A percentile compares a stretch with the other conserved stretches of the same genome.
These are phyloP conservation scores for Boeremia exigua DNA, from an alignment of 2,329 filamentous ascomycete genomes.

Conservation along the genomic window DNA sequence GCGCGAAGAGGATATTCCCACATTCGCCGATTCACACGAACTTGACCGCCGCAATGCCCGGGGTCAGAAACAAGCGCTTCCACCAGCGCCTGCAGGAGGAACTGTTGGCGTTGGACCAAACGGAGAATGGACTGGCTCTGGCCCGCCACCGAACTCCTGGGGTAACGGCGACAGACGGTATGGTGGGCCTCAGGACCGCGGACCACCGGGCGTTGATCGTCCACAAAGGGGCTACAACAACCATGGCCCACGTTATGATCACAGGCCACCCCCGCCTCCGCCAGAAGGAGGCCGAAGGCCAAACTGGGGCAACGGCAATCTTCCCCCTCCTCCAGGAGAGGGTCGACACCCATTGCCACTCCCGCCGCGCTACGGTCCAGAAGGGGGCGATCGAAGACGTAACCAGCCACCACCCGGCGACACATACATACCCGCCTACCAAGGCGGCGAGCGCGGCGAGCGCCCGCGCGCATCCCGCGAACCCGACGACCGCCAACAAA, in stretches of 20 bases:
- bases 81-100: conserved; percentile 89
- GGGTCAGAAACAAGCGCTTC: conserved; percentile 80
- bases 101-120: conserved; percentile 78
- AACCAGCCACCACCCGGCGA: conserved; percentile 41
- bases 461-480: conserved; percentile 41
- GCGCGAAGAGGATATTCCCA: conserved; percentile 83
- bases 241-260: conserved; percentile 39
- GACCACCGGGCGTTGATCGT: conserved; percentile 47
- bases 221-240: conserved; percentile 39
- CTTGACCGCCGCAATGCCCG: conserved; percentile 92
- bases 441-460: conserved; percentile 30
- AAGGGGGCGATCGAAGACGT: conserved; percentile 30
- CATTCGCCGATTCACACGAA: conserved; percentile 94
- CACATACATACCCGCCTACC: conserved; percentile 55
- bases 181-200: conserved; percentile 46
- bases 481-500: conserved; percentile 40
- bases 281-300: conserved; percentile 44
- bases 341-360: conserved; percentile 44
- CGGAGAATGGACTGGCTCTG: conserved; percentile 62
- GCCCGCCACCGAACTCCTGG: conserved; percentile 43
- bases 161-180: conserved; percentile 45
- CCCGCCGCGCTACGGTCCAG: conserved; percentile 42
- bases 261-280: conserved; percentile 36
- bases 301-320: conserved; percentile 40
- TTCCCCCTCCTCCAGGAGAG: conserved; percentile 46